Base-by-base conservation (phyloP, 2,329 filamentous ascomycete species). In the Leptographium galeiforme region DNA sequence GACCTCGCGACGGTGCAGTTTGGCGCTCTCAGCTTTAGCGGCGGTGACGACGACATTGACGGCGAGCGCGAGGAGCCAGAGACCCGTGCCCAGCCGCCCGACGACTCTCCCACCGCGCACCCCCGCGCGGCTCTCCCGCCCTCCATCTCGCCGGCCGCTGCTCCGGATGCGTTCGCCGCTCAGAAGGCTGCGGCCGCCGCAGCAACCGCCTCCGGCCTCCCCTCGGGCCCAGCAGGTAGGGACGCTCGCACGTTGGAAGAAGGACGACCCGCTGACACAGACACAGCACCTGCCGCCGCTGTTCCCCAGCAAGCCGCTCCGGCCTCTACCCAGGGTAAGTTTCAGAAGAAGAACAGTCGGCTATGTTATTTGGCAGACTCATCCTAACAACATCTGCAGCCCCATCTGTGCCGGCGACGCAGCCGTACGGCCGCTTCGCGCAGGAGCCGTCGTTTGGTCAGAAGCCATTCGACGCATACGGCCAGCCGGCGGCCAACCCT, bases 1-100 rank as follows among this genome's bases (percentile, higher is more conserved):
- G 91, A 97, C 66, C 84, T 89, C 62, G 82, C 91, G 60, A 87
- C 90, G 50, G 89, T 98, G 49, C 91, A 97, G 66, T 98, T 98
- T 67, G 93, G 93, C 58, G 94, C 90, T 67, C 88, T 98, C 75
- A 94, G 85, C 64, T 70, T 98, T 63, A 90, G 87, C 64, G 79
- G 79, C 56, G 86, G 90, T 49, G 85, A 89, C 53, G 86, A 89
- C 52, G 90, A 96, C 63, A 87, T 95, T 58, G 93, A 97, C 64
- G 89, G 91, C 58, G 89, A 96, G 64, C 82, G 90, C 57, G 93
- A 98, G 71, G 89, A 97, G 68, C 84, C 91, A 43, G 91, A 97
- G 75, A 97, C 93, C 53, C 84, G 91, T 63, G 84, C 88, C 59
- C 91, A 96, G 65, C 89, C 91, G 57, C 91, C 91, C 33, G 88